Conservation (phyloP, 73 alveolate genomes). For the Tetrahymena thermophila region DNA sequence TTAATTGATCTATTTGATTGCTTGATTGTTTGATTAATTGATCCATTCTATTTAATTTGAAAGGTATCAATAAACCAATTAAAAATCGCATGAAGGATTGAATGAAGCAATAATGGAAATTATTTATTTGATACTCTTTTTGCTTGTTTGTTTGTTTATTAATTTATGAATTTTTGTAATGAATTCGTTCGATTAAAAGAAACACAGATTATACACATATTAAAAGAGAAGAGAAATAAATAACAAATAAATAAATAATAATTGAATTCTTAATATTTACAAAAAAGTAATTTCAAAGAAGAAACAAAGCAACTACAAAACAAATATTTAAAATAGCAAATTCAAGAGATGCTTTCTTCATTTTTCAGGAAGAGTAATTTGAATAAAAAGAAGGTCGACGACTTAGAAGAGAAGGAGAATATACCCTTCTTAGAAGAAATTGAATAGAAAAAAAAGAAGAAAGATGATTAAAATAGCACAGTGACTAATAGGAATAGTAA, state of each 20-base stretch:
- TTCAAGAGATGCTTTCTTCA: background rate
- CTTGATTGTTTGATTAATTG: too few relatives aligned
- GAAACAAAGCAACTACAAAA: background rate
- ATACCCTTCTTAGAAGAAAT: background rate
- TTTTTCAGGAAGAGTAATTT: background rate
- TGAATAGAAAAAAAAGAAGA: background rate
- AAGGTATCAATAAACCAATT: too few relatives aligned
- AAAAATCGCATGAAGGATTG: background rate
- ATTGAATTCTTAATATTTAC: background rate
- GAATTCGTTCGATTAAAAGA: background rate
- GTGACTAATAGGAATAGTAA: background rate
- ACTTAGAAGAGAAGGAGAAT: background rate
- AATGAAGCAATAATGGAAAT: background rate
- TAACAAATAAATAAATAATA: background rate
- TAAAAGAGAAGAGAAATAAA: background rate
- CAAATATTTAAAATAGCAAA: background rate
- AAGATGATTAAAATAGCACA: background rate
- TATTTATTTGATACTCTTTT: background rate
- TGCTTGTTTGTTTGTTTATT: background rate
- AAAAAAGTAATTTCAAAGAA: background rate
- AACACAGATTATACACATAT: background rate
- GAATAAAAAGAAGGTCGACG: background rate
- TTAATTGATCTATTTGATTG: too few relatives aligned
- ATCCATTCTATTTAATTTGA: too few relatives aligned
- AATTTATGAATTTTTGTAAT: background rate